These are phyloP conservation scores for Pulveroboletus ravenelii DNA, from an alignment of 768 basidiomycete species.

Conservation along the genomic window DNA sequence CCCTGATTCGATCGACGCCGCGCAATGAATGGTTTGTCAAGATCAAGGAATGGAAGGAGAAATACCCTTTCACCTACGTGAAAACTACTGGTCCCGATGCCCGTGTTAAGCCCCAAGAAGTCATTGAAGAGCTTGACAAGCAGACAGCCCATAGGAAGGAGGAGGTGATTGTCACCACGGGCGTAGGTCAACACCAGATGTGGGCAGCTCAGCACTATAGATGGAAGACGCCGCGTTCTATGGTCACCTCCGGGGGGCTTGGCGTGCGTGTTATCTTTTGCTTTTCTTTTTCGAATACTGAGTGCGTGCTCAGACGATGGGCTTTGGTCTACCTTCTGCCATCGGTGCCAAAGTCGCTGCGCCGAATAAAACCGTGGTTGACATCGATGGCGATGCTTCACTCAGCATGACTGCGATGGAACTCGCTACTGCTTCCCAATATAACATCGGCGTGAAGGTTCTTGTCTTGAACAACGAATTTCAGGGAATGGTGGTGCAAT, in stretches of 20 bases:
- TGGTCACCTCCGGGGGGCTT: conserved; percentile 93
- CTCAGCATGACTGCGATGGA: conserved; percentile 99
- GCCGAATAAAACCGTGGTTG: conserved; percentile 88
- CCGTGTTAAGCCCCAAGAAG: conserved; percentile 93
- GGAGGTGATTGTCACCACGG: conserved; percentile 83
- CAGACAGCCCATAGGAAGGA: conserved; percentile 80
- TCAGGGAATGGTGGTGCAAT: conserved; percentile 99
- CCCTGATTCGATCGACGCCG: conserved; percentile 59
- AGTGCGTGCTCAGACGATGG: conserved; percentile 73
- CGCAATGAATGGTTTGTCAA: conserved; percentile 79
- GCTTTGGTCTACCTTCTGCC: conserved; percentile 90
- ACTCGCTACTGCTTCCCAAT: conserved; percentile 88
- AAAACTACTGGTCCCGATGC: conserved; percentile 53
- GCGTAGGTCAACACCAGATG: conserved; percentile 99
- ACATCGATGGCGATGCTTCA: conserved; percentile 97
- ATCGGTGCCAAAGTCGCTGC: conserved; percentile 97
- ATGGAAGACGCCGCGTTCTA: conserved; percentile 80
- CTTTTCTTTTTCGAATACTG: background rate
- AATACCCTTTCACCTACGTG: conserved; percentile 86
- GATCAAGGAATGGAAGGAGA: conserved; percentile 78
- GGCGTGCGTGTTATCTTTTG: conserved; percentile 56
- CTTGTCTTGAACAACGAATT: conserved; percentile 93
- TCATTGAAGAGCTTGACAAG: conserved; percentile 85
- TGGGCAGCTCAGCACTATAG: conserved; percentile 95
- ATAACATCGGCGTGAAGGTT: conserved; percentile 91